Percentiles rank a stretch among this genome's conserved stretches.
Evolutionary conservation across 148 eudicot genomes (phyloP).

Genomic region (Vaccinium darrowii): DNA sequence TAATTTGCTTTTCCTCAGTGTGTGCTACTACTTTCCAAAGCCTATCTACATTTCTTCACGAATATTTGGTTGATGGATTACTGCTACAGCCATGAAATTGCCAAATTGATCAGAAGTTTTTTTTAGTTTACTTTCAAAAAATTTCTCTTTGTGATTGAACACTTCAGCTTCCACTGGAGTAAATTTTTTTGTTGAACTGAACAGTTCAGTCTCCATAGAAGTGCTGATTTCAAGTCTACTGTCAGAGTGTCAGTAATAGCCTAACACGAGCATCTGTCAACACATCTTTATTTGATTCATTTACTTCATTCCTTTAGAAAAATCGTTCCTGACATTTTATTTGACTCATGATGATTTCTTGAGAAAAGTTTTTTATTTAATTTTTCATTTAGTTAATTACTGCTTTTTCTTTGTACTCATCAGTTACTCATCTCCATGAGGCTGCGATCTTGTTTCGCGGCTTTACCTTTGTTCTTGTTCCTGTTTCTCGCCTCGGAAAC

Average conservation of each 20-base stretch:
- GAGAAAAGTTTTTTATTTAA: too few relatives aligned
- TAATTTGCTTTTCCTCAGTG: not conserved
- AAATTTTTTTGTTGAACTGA: too few relatives aligned
- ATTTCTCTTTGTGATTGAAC: not conserved
- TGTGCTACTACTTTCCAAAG: not conserved
- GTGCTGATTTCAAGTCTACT: not conserved
- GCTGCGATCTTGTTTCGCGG: conserved; percentile 30
- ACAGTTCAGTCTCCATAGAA: not conserved
- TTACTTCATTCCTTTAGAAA: not conserved
- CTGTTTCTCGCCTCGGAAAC: conserved; percentile 18
- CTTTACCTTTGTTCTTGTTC: conserved; percentile 29
- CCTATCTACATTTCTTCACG: not conserved
- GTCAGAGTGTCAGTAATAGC: not conserved
- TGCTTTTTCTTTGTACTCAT: too few relatives aligned
- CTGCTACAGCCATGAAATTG: not conserved
- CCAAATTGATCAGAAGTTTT: not conserved
- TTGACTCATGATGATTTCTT: too few relatives aligned
- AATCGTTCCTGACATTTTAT: too few relatives aligned
- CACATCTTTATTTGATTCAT: not conserved
- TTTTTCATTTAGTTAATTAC: too few relatives aligned
- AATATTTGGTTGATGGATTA: not conserved
- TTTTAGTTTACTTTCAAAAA: not conserved
- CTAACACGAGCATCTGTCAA: not conserved
- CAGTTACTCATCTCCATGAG: conserved; percentile 38
- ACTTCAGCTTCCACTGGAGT: not conserved